A percentile compares a stretch with the other conserved stretches of the same genome.
Evolutionary conservation across 2,329 filamentous ascomycete species (phyloP).

Genomic region (Pseudocercospora fuligena): DNA sequence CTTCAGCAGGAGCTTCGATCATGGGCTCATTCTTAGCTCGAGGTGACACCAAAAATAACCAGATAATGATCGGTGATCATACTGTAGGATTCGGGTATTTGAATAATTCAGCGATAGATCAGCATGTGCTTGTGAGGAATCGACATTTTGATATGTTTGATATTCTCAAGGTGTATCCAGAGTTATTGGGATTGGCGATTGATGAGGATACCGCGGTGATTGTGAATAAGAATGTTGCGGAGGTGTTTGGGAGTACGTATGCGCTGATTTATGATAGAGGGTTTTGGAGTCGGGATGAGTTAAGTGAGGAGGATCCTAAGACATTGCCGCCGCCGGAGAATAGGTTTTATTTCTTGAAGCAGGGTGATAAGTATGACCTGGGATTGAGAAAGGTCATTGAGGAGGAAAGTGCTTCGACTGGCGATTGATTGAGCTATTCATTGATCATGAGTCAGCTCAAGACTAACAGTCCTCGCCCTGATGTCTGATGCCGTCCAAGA

Average conservation of each 20-base stretch:
- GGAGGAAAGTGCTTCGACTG: not conserved
- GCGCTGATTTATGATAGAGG: slow-evolving; percentile 29
- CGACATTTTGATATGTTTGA: slow-evolving; percentile 32
- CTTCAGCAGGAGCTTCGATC: slow-evolving; percentile 31
- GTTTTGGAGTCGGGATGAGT: slow-evolving; percentile 20
- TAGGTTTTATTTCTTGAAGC: slow-evolving; percentile 30
- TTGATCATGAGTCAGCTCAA: not conserved
- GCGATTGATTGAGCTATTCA: not conserved
- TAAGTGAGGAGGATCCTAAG: slow-evolving; percentile 29
- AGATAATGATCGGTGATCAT: slow-evolving; percentile 32
- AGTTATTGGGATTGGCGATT: slow-evolving; percentile 28
- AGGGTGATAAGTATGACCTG: slow-evolving; percentile 30
- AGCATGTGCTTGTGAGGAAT: slow-evolving; percentile 32
- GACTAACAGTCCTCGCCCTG: not conserved
- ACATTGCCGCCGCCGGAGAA: slow-evolving; percentile 22
- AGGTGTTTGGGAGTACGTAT: slow-evolving; percentile 30
- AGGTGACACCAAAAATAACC: slow-evolving; percentile 30
- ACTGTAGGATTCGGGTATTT: slow-evolving; percentile 32
- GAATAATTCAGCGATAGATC: slow-evolving; percentile 30
- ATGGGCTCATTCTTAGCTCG: slow-evolving; percentile 31
- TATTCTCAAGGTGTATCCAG: slow-evolving; percentile 25
- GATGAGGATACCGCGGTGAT: slow-evolving; percentile 32
- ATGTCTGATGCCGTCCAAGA: not conserved
- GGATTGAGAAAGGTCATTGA: slow-evolving; percentile 24
- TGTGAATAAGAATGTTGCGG: slow-evolving; percentile 28